Evolutionary conservation across 805 yeast genomes (phyloP).

Genomic region (Maudiozyma turicensis): DNA sequence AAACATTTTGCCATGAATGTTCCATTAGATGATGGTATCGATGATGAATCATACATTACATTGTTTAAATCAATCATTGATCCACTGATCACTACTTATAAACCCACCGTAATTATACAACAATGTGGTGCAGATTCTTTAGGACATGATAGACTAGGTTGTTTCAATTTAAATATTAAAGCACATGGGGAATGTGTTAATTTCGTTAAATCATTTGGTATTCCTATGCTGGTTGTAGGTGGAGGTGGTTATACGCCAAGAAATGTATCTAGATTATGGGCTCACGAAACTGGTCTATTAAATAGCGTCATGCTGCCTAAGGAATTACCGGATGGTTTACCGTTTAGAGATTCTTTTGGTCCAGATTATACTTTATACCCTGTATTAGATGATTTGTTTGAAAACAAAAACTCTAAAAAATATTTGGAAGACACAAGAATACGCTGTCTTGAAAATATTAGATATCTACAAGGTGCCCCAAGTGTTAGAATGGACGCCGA

Average conservation of each 20-base stretch:
- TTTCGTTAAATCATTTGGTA: constrained; percentile 72
- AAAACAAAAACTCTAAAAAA: constrained; percentile 75
- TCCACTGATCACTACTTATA: constrained; percentile 77
- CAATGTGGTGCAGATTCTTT: constrained; percentile 98
- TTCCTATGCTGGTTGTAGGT: constrained; percentile 89
- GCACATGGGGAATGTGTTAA: constrained; percentile 97
- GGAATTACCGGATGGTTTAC: constrained; percentile 64
- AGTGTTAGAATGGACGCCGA: constrained; percentile 81
- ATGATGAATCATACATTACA: constrained; percentile 53
- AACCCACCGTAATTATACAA: constrained; percentile 91
- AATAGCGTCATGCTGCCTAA: constrained; percentile 68
- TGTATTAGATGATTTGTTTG: constrained; percentile 63
- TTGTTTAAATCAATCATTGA: constrained; percentile 66
- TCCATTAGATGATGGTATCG: constrained; percentile 87
- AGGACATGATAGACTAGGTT: constrained; percentile 91
- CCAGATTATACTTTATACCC: constrained; percentile 92
- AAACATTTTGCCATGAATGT: constrained; percentile 78
- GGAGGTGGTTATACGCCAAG: constrained; percentile 99
- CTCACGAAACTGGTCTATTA: constrained; percentile 82
- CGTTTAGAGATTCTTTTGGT: constrained; percentile 74
- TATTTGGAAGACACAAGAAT: constrained; percentile 72
- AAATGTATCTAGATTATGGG: constrained; percentile 93
- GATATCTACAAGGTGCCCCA: constrained; percentile 85
- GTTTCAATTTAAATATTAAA: constrained; percentile 84
- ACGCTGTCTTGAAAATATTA: constrained; percentile 68